Percentiles rank a stretch among this genome's conserved stretches.
phyloP scores from a whole-genome alignment of 106 monocot genomes.

The Dendrobium catenatum region DNA sequence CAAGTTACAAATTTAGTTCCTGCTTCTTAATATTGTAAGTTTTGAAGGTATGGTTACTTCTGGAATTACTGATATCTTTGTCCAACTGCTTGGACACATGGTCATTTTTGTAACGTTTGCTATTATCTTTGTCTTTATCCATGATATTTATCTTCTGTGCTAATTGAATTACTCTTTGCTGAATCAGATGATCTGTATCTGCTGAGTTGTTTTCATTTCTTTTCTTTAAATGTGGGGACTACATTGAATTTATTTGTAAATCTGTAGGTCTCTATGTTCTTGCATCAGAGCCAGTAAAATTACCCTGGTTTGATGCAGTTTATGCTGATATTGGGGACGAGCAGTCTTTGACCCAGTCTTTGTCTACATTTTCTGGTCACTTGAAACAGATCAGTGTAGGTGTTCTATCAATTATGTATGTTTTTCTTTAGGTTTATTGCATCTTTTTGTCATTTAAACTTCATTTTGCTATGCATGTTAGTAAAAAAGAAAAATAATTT shows the following conservation, averaged over 20 bases:
- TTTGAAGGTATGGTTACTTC: background rate
- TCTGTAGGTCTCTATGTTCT: slow-evolving; percentile 81
- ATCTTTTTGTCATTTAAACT: background rate
- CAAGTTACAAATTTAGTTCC: background rate
- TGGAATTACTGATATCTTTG: background rate
- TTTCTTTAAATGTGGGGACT: background rate
- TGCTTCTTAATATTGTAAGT: background rate
- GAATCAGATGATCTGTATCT: background rate
- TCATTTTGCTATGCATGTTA: background rate
- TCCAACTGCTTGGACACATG: background rate
- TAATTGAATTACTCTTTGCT: background rate
- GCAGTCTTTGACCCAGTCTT: slow-evolving; percentile 81
- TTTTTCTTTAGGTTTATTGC: background rate
- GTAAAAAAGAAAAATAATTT: background rate
- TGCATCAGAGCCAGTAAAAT: slow-evolving; percentile 74
- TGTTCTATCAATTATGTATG: background rate
- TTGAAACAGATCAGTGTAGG: slow-evolving; percentile 78
- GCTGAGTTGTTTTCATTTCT: slow-evolving; percentile 10
- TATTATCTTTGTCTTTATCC: too few species aligned
- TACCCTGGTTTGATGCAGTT: slow-evolving; percentile 90
- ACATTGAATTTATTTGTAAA: background rate
- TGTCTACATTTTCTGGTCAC: slow-evolving; percentile 94
- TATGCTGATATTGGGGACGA: slow-evolving; percentile 93
- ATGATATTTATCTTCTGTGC: background rate
- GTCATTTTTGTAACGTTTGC: background rate